These are phyloP conservation scores for Spathaspora passalidarum DNA, from an alignment of 805 yeast genomes.

Conservation along the genomic window DNA sequence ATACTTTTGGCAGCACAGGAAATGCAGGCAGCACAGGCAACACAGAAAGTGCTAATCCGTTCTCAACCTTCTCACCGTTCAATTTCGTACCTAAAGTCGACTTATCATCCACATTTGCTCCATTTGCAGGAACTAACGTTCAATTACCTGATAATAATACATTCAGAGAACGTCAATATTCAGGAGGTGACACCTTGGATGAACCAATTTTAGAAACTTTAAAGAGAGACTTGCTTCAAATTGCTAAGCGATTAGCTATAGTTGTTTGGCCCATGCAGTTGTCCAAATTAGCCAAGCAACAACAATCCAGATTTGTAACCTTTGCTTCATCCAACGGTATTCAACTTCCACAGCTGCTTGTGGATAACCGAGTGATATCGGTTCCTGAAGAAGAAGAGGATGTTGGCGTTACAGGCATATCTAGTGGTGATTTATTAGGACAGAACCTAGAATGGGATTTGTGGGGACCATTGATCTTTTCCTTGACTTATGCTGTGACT, in stretches of 20 bases:
- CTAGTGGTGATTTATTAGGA: conserved; percentile 13
- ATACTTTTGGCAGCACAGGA: too few relatives aligned
- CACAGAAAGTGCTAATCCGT: background rate
- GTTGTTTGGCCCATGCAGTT: conserved; percentile 47
- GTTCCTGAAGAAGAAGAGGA: conserved; percentile 23
- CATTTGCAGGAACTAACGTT: conserved; percentile 16
- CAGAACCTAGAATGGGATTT: conserved; percentile 54
- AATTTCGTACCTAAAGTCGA: conserved; percentile 28
- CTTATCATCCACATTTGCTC: conserved; percentile 32
- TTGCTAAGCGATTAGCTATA: conserved; percentile 32
- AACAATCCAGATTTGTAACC: conserved; percentile 30
- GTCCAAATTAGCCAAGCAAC: conserved; percentile 30
- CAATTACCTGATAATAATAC: conserved; percentile 19
- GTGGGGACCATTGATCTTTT: conserved; percentile 72
- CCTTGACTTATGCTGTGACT: conserved; percentile 52
- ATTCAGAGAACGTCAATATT: conserved; percentile 48
- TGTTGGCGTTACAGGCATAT: conserved; percentile 29
- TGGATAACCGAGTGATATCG: conserved; percentile 22
- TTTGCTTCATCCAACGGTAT: conserved; percentile 37
- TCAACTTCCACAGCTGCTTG: conserved; percentile 31
- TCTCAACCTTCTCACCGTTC: conserved; percentile 8
- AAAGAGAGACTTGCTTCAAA: conserved; percentile 34
- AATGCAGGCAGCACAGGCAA: background rate
- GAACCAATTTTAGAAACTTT: conserved; percentile 64
- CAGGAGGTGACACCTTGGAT: conserved; percentile 71